These are phyloP conservation scores for Heterotrichella gracilis DNA, from an alignment of 352 stramenopile species.

Conservation along the genomic window DNA sequence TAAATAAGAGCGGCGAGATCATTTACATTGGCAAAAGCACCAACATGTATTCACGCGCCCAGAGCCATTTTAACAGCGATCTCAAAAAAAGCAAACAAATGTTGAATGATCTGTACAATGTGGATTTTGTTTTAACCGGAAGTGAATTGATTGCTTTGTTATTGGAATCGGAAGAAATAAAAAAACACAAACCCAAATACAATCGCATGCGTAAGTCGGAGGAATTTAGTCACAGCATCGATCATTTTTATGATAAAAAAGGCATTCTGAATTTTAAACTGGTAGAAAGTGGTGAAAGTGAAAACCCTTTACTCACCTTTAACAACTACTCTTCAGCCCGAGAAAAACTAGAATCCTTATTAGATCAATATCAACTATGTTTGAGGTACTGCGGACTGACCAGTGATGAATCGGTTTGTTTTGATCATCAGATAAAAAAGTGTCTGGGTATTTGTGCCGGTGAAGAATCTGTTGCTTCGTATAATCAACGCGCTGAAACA, in stretches of 20 bases:
- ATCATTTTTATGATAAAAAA: background rate
- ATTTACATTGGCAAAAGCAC: slow-evolving; percentile 7
- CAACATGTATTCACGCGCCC: background rate
- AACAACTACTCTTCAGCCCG: background rate
- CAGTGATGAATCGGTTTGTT: background rate
- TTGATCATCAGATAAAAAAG: background rate
- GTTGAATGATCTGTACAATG: background rate
- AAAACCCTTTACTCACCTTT: background rate
- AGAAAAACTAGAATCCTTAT: background rate
- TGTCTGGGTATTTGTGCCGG: background rate
- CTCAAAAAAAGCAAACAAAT: background rate
- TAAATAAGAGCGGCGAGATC: background rate
- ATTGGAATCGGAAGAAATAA: background rate
- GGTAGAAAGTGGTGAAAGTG: background rate
- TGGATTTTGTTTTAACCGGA: background rate
- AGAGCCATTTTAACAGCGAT: background rate
- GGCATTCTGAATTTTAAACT: background rate
- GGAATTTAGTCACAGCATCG: background rate
- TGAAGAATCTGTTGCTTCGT: background rate
- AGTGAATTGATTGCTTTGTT: background rate
- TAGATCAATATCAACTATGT: background rate
- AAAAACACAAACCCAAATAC: background rate
- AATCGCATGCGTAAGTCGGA: background rate
- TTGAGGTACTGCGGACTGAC: background rate
- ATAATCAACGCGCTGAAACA: background rate